phyloP scores from a whole-genome alignment of 2,329 filamentous ascomycete genomes.

The Verticillium albo-atrum region DNA sequence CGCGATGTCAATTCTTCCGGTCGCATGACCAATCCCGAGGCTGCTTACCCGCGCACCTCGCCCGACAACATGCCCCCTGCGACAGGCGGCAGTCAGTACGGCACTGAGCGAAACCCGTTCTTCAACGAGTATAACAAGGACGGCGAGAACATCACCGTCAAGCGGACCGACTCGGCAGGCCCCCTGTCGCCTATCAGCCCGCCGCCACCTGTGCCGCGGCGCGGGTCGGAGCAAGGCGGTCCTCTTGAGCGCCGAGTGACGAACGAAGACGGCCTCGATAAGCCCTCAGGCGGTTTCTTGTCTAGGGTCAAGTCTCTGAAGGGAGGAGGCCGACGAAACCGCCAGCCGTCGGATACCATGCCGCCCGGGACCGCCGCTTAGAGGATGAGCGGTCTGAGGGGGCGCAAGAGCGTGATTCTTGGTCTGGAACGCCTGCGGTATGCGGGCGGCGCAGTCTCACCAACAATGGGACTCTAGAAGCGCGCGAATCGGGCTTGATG shows the following conservation, averaged over 20 bases:
- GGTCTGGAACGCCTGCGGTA: neutral
- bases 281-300: slow-evolving; percentile 58
- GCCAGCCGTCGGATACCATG: slow-evolving; percentile 16
- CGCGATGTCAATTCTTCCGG: slow-evolving; percentile 56
- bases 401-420: neutral
- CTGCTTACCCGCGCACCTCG: slow-evolving; percentile 34
- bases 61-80: slow-evolving; percentile 30
- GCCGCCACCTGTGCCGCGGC: slow-evolving; percentile 35
- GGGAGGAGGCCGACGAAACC: slow-evolving; percentile 51
- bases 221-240: slow-evolving; percentile 26
- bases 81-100: slow-evolving; percentile 22
- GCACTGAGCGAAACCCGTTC: slow-evolving; percentile 68
- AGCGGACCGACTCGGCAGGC: slow-evolving; percentile 27
- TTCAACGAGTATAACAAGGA: slow-evolving; percentile 70
- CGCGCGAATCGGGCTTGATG: no score
- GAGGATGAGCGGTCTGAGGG: slow-evolving; percentile 11
- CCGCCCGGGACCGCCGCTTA: slow-evolving; percentile 35
- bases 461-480: no score
- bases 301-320: slow-evolving; percentile 80
- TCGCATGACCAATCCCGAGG: slow-evolving; percentile 54
- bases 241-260: slow-evolving; percentile 62
- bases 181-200: slow-evolving; percentile 53
- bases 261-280: slow-evolving; percentile 35
- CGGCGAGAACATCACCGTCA: slow-evolving; percentile 46
- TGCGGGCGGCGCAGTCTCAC: no score